Percentiles rank a stretch among this genome's conserved stretches.
These are phyloP conservation scores for Pyrenochaeta sp. DNA, from an alignment of 2,329 filamentous ascomycete genomes.

Conservation along the genomic window DNA sequence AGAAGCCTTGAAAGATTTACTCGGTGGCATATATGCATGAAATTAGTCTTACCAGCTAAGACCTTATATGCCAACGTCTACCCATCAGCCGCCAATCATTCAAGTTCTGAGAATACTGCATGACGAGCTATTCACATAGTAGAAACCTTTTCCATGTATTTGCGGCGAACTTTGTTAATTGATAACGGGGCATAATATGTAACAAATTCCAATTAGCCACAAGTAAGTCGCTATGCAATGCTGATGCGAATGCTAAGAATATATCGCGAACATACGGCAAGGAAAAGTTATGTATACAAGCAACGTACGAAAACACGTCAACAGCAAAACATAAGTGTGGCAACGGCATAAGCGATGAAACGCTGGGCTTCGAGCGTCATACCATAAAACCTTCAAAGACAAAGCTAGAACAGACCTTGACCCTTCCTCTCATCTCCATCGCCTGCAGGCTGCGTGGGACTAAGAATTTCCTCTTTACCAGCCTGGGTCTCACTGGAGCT, in stretches of 20 bases:
- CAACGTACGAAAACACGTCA: neutral
- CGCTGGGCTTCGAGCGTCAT: neutral
- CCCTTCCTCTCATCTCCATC: slow-evolving; percentile 5
- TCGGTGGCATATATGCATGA: no score
- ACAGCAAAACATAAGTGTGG: neutral
- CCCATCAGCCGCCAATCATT: neutral
- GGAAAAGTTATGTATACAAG: neutral
- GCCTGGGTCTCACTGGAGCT: neutral
- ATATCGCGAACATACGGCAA: slow-evolving; percentile 2
- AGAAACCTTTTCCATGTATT: neutral
- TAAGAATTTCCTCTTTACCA: slow-evolving; percentile 11
- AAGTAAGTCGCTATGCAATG: slow-evolving; percentile 26
- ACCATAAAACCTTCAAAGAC: neutral
- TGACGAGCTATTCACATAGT: no score
- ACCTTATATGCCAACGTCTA: no score
- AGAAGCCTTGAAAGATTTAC: no score
- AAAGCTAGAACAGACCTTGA: slow-evolving; percentile 1
- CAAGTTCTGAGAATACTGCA: no score
- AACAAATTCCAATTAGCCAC: no score
- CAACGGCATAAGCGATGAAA: neutral
- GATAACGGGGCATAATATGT: neutral
- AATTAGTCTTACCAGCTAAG: no score
- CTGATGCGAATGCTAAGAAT: slow-evolving; percentile 23
- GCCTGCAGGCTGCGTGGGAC: slow-evolving; percentile 18
- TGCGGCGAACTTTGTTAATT: neutral